Percentiles rank a stretch among this genome's conserved stretches.
Evolutionary conservation across 129 eudicot genomes (phyloP).

Genomic region (Centaurea solstitialis): DNA sequence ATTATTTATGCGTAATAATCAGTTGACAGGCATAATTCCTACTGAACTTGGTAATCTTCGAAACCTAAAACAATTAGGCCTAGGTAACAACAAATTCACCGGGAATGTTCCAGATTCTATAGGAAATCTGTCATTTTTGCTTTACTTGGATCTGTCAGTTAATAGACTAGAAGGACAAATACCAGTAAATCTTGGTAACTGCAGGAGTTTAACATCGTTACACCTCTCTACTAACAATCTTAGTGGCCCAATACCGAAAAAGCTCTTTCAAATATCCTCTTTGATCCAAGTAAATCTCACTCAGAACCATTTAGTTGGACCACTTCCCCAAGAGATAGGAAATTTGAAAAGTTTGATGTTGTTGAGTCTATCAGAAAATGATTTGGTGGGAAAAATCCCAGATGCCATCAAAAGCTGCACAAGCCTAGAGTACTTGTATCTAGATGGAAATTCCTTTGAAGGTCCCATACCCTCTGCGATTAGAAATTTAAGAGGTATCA

Average conservation of each 20-base stretch:
- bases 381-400: background rate
- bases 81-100: background rate
- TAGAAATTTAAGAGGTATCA: background rate
- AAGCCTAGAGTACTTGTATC: background rate
- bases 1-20: background rate
- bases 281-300: background rate
- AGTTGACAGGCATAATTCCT: background rate
- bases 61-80: background rate
- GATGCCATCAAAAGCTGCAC: background rate
- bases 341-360: background rate
- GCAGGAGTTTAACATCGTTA: background rate
- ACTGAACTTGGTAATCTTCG: background rate
- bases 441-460: background rate
- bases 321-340: background rate
- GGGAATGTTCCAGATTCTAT: background rate
- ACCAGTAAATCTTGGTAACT: background rate
- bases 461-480: background rate
- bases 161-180: background rate
- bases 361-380: background rate
- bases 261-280: background rate
- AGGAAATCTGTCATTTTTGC: background rate
- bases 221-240: background rate
- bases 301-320: background rate
- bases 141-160: background rate
- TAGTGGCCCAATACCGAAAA: background rate